phyloP scores from a whole-genome alignment of 1,284 basidiomycete species.

The Amylostereum chailletii region DNA sequence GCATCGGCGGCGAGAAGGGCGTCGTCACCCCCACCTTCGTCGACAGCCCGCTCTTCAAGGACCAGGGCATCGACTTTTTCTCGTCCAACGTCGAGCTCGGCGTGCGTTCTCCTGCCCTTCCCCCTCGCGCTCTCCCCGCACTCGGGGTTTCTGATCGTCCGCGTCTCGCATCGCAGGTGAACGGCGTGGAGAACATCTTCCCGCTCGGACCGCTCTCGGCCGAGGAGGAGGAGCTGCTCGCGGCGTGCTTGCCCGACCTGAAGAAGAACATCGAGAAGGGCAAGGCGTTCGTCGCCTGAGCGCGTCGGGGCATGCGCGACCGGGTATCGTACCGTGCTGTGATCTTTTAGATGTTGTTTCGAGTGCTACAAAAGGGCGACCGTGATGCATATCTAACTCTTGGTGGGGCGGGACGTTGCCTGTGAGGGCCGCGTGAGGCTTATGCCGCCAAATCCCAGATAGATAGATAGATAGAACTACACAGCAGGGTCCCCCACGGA shows the following conservation, averaged over 20 bases:
- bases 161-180: slow-evolving; percentile 32
- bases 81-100: slow-evolving; percentile 87
- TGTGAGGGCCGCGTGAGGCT: no score
- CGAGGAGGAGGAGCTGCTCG: slow-evolving; percentile 81
- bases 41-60: slow-evolving; percentile 76
- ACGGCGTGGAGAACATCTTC: slow-evolving; percentile 89
- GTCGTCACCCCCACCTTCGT: slow-evolving; percentile 84
- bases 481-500: no score
- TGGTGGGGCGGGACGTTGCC: no score
- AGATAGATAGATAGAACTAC: no score
- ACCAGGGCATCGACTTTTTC: slow-evolving; percentile 85
- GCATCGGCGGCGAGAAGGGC: slow-evolving; percentile 81
- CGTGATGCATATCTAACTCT: no score
- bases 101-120: slow-evolving; percentile 37
- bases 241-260: slow-evolving; percentile 84
- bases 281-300: slow-evolving; percentile 57
- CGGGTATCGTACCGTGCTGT: no score
- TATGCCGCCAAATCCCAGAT: no score
- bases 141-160: slow-evolving; percentile 5
- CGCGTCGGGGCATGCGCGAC: no score
- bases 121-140: slow-evolving; percentile 4
- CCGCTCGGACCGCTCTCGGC: slow-evolving; percentile 69
- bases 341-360: no score
- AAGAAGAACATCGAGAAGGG: slow-evolving; percentile 98
- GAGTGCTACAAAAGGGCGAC: no score